Percentiles rank a stretch among this genome's conserved stretches.
These are phyloP conservation scores for Rutstroemia sp. DNA, from an alignment of 2,329 filamentous ascomycete species.

Conservation along the genomic window DNA sequence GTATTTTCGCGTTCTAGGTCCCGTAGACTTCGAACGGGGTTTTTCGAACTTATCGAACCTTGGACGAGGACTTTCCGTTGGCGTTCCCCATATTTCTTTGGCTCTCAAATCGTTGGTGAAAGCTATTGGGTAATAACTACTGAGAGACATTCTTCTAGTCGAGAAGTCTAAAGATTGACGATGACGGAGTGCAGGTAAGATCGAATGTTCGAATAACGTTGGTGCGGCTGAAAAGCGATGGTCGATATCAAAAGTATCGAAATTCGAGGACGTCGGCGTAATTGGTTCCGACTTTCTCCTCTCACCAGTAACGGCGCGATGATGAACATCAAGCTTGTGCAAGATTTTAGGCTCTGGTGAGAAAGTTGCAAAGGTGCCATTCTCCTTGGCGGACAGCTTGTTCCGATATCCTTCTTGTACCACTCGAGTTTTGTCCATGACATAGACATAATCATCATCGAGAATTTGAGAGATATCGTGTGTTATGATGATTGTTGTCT, in stretches of 20 bases:
- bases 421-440: constrained; percentile 63
- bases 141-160: constrained; percentile 11
- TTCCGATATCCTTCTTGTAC: constrained; percentile 61
- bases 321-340: neutral
- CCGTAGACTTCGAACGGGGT: neutral
- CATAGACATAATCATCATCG: constrained; percentile 68
- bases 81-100: constrained; percentile 17
- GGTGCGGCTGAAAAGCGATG: constrained; percentile 2
- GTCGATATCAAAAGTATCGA: neutral
- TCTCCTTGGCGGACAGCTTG: constrained; percentile 40
- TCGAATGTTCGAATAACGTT: neutral
- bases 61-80: neutral
- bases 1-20: neutral
- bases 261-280: constrained; percentile 6
- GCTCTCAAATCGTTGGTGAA: constrained; percentile 17
- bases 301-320: neutral
- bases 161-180: neutral
- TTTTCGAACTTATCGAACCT: neutral
- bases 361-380: constrained; percentile 42
- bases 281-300: constrained; percentile 12
- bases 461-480: constrained; percentile 77
- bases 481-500: constrained; percentile 89
- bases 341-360: constrained; percentile 18
- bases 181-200: neutral
- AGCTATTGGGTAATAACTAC: constrained; percentile 7